phyloP scores from a whole-genome alignment of 106 monocot genomes.

The Phalaenopsis aphrodite region DNA sequence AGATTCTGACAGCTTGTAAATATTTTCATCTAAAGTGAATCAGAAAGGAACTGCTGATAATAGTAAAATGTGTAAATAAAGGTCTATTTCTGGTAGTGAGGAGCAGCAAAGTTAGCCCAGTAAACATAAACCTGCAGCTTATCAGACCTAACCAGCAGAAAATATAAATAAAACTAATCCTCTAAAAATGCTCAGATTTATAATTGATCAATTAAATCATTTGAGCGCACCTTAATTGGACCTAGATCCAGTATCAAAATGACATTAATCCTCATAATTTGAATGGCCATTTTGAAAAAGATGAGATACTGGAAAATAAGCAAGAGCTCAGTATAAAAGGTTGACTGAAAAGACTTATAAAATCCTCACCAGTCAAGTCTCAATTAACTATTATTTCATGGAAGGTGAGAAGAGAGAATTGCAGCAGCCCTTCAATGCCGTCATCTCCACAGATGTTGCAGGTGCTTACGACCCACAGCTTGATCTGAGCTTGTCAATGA shows the following conservation, averaged over 20 bases:
- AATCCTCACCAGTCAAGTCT: no score
- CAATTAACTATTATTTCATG: background rate
- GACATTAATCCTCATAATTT: background rate
- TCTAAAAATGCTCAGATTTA: background rate
- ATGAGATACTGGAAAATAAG: no score
- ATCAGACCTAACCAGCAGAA: background rate
- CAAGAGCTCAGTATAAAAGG: no score
- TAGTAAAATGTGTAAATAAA: background rate
- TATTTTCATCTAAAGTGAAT: background rate
- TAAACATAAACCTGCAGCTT: background rate
- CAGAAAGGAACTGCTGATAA: background rate
- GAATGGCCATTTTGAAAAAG: no score
- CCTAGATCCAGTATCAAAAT: no score
- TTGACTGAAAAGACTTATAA: no score
- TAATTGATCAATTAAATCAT: background rate
- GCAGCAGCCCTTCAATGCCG: background rate
- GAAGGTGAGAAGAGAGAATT: background rate
- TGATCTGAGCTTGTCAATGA: conserved; percentile 57
- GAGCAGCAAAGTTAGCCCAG: background rate
- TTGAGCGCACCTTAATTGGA: background rate
- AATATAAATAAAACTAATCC: background rate
- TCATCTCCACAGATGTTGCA: no score
- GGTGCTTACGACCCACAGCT: conserved; percentile 12
- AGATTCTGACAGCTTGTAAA: background rate
- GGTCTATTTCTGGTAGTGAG: background rate